phyloP scores from a whole-genome alignment of 257 asterid species.

The Anisodus tanguticus region DNA sequence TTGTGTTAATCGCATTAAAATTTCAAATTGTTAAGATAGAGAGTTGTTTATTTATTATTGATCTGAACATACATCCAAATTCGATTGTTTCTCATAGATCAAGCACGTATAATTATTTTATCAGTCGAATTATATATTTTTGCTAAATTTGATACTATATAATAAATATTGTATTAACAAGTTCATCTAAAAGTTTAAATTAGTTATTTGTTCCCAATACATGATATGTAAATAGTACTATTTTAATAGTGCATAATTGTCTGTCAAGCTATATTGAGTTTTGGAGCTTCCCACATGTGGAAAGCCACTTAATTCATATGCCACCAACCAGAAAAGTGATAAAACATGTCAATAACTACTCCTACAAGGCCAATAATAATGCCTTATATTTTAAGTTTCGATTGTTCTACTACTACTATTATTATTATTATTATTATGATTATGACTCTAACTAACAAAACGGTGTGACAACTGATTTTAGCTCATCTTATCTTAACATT shows the following conservation, averaged over 20 bases:
- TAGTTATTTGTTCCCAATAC: not conserved
- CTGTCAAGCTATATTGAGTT: not conserved
- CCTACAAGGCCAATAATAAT: slow-evolving; percentile 1
- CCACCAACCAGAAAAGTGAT: slow-evolving; percentile 22
- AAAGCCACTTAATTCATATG: not conserved
- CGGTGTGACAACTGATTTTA: slow-evolving; percentile 16
- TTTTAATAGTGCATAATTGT: not conserved
- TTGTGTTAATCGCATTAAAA: not conserved
- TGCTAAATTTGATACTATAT: not conserved
- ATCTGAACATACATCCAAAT: too few species aligned
- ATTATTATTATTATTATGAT: slow-evolving; percentile 5
- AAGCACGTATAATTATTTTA: not conserved
- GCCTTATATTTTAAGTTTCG: not conserved
- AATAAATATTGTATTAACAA: not conserved
- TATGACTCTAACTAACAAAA: slow-evolving; percentile 12
- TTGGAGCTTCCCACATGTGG: not conserved
- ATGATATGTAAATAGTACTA: not conserved
- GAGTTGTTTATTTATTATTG: not conserved
- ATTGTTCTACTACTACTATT: not conserved
- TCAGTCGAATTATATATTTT: not conserved
- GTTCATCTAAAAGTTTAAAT: not conserved
- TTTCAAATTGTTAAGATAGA: not conserved
- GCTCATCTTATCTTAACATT: not conserved
- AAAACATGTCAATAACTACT: slow-evolving; percentile 19
- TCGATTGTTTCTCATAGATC: not conserved